Evolutionary conservation across 2,329 filamentous ascomycete species (phyloP).

Genomic region (Metarhizium album): DNA sequence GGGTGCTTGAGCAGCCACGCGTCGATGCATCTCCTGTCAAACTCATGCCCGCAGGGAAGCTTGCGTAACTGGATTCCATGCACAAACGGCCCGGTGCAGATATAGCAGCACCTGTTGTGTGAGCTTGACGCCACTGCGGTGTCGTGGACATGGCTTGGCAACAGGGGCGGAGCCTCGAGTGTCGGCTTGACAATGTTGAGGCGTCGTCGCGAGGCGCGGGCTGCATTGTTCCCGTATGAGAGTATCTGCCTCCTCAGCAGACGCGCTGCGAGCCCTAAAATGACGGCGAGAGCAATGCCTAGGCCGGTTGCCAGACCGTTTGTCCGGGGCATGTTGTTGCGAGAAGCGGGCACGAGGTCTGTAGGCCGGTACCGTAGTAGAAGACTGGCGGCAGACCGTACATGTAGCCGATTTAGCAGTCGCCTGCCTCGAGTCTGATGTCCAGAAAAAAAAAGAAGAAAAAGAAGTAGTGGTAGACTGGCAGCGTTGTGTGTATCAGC

Average conservation of each 20-base stretch:
- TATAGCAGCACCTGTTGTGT: neutral
- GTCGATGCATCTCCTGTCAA: slow-evolving; percentile 4
- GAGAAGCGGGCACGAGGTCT: neutral
- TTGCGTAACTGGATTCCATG: slow-evolving; percentile 1
- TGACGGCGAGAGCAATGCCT: neutral
- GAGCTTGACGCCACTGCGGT: neutral
- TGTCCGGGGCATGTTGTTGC: neutral
- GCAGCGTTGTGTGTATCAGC: no score
- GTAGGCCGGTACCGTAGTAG: no score
- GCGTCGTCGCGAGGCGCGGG: neutral
- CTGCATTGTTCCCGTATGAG: neutral
- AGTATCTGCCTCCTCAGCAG: neutral
- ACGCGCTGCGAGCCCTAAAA: neutral
- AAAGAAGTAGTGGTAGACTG: no score
- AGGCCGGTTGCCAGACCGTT: neutral
- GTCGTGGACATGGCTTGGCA: neutral
- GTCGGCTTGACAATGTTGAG: neutral
- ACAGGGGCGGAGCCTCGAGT: neutral
- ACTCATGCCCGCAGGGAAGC: slow-evolving; percentile 4
- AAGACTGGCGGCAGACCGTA: no score
- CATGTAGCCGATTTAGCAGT: no score
- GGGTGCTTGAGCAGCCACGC: slow-evolving; percentile 2
- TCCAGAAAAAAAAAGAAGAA: no score
- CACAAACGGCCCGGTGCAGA: slow-evolving; percentile 4
- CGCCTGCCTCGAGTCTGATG: no score